Percentiles rank a stretch among this genome's conserved stretches.
Evolutionary conservation across 2,329 filamentous ascomycete genomes (phyloP).

Genomic region (Pseudocercospora crystallina): DNA sequence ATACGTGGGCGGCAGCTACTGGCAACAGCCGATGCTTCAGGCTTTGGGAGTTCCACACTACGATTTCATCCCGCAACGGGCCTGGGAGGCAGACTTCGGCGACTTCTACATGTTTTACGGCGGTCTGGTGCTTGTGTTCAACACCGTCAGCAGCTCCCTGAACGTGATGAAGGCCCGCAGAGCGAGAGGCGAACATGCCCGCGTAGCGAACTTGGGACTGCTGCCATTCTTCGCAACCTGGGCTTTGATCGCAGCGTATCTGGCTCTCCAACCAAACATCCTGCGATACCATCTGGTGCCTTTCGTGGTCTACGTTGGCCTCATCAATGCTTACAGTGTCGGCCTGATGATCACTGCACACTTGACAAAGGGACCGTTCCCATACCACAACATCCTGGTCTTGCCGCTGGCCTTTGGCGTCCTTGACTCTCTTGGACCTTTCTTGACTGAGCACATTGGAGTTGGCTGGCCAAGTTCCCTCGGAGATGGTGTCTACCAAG

Average conservation of each 20-base stretch:
- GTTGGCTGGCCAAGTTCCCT: slow-evolving; percentile 74
- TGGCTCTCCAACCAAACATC: slow-evolving; percentile 81
- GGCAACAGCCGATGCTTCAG: slow-evolving; percentile 78
- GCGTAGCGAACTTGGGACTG: slow-evolving; percentile 77
- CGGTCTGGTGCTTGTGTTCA: slow-evolving; percentile 75
- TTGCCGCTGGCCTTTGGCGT: slow-evolving; percentile 77
- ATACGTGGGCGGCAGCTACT: slow-evolving; percentile 83
- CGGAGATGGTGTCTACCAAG: slow-evolving; percentile 72
- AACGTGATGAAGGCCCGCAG: slow-evolving; percentile 84
- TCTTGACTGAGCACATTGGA: slow-evolving; percentile 50
- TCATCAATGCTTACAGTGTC: slow-evolving; percentile 87
- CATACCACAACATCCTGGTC: slow-evolving; percentile 83
- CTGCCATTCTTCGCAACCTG: slow-evolving; percentile 78
- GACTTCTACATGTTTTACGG: slow-evolving; percentile 94
- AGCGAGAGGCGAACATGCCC: slow-evolving; percentile 68
- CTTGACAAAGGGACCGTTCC: slow-evolving; percentile 82
- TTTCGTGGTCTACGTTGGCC: slow-evolving; percentile 82
- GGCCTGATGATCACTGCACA: slow-evolving; percentile 96
- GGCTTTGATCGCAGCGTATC: slow-evolving; percentile 73
- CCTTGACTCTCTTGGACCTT: slow-evolving; percentile 75
- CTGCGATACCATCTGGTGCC: slow-evolving; percentile 81
- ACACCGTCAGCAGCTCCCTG: slow-evolving; percentile 73
- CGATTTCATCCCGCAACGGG: slow-evolving; percentile 62
- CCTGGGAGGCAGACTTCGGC: slow-evolving; percentile 83
- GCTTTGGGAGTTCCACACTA: slow-evolving; percentile 67